A percentile compares a stretch with the other conserved stretches of the same genome.
Conservation (phyloP, 1,284 basidiomycete genomes). For the Stereum hirsutum region DNA sequence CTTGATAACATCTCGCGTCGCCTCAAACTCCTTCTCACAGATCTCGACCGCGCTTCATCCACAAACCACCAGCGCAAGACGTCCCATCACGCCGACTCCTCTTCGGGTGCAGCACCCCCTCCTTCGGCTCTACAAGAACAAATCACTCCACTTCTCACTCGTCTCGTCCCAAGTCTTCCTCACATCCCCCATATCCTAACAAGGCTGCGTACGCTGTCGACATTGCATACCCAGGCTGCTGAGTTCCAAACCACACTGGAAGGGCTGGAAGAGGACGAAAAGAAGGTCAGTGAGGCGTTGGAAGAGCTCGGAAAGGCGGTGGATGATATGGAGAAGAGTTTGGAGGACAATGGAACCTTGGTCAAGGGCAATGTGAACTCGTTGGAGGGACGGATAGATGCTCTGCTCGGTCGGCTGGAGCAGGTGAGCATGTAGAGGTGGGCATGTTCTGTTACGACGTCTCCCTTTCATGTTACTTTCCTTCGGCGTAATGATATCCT, state of each 20-base stretch:
- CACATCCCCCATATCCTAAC: slow-evolving; percentile 89
- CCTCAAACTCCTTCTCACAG: slow-evolving; percentile 86
- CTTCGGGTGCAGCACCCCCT: slow-evolving; percentile 20
- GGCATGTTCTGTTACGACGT: not conserved
- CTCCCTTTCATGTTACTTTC: not conserved
- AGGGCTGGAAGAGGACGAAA: slow-evolving; percentile 66
- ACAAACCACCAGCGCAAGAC: slow-evolving; percentile 30
- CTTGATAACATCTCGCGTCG: slow-evolving; percentile 94
- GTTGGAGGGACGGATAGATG: slow-evolving; percentile 58
- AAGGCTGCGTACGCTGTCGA: slow-evolving; percentile 76
- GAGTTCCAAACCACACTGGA: slow-evolving; percentile 68
- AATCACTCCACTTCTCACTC: slow-evolving; percentile 67
- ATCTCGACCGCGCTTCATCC: slow-evolving; percentile 80
- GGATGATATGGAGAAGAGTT: slow-evolving; percentile 60
- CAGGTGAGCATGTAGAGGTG: slow-evolving; percentile 12
- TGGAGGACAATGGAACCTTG: slow-evolving; percentile 67
- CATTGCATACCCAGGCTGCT: slow-evolving; percentile 76
- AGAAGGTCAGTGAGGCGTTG: slow-evolving; percentile 50
- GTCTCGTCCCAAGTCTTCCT: slow-evolving; percentile 82
- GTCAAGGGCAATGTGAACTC: slow-evolving; percentile 65
- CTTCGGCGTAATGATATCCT: not conserved
- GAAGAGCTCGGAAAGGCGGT: slow-evolving; percentile 66
- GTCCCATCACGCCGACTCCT: slow-evolving; percentile 20
- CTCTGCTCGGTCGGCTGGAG: slow-evolving; percentile 43
- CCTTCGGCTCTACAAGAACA: slow-evolving; percentile 45